These are phyloP conservation scores for Elaeis guineensis DNA, from an alignment of 176 grass and related monocot genomes.

Conservation along the genomic window DNA sequence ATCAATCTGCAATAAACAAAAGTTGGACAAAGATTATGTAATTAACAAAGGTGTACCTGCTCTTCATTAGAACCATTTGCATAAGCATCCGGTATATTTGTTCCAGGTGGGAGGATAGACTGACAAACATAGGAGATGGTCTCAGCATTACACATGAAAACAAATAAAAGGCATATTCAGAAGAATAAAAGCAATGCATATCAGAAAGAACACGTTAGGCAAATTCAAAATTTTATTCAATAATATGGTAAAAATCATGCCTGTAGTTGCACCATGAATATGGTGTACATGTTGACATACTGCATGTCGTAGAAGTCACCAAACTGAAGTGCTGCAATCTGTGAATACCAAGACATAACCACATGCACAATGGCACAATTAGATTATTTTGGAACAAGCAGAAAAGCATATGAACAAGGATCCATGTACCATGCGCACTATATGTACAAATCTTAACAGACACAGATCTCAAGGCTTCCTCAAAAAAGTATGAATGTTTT, in stretches of 20 bases:
- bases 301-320: conserved; percentile 93
- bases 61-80: conserved; percentile 96
- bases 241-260: conserved; percentile 16
- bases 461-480: too few relatives aligned
- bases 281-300: conserved; percentile 96
- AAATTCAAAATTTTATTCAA: too few relatives aligned
- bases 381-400: too few relatives aligned
- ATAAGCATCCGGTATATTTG: conserved; percentile 79
- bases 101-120: conserved; percentile 76
- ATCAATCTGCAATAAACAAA: too few relatives aligned
- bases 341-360: conserved; percentile 7
- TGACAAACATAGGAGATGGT: conserved; percentile 22
- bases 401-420: too few relatives aligned
- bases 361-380: too few relatives aligned
- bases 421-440: too few relatives aligned
- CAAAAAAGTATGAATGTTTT: too few relatives aligned
- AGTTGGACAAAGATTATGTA: too few relatives aligned
- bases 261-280: conserved; percentile 94
- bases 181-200: conserved; percentile 2
- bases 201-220: background rate
- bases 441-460: too few relatives aligned
- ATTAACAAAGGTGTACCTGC: conserved; percentile 36
- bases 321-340: conserved; percentile 98
- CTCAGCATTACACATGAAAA: background rate
- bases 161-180: background rate